Percentiles rank a stretch among this genome's conserved stretches.
Evolutionary conservation across 73 alveolate genomes (phyloP).

Genomic region (Tetrahymena elliotti): DNA sequence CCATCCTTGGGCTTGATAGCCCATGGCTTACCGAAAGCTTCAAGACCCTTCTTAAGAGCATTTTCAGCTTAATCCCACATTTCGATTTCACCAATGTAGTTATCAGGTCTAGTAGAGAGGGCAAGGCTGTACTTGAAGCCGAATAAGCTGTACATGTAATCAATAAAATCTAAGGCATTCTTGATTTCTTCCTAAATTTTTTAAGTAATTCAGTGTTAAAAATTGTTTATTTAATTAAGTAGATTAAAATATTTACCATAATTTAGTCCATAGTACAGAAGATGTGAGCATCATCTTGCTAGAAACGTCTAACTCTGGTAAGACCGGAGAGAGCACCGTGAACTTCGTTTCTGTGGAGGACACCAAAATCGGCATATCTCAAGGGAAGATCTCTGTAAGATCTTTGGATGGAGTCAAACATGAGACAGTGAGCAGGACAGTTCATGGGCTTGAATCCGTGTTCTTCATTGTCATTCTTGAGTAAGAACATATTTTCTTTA

Average conservation of each 20-base stretch:
- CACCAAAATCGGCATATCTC: conserved; percentile 99
- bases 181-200: conserved; percentile 61
- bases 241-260: conserved; percentile 37
- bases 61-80: conserved; percentile 96
- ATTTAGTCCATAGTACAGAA: conserved; percentile 97
- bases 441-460: conserved; percentile 99
- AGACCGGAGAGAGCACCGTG: conserved; percentile 98
- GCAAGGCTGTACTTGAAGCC: conserved; percentile 91
- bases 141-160: conserved; percentile 75
- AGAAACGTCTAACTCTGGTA: conserved; percentile 98
- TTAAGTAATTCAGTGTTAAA: not conserved
- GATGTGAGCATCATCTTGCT: conserved; percentile 99
- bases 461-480: conserved; percentile 93
- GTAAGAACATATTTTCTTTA: conserved; percentile 94
- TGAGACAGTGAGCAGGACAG: conserved; percentile 99
- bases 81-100: conserved; percentile 86
- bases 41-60: conserved; percentile 80
- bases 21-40: conserved; percentile 96
- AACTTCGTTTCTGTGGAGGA: conserved; percentile 98
- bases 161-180: conserved; percentile 74
- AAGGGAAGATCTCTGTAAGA: conserved; percentile 98
- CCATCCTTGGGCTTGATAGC: conserved; percentile 97
- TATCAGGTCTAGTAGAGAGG: conserved; percentile 93
- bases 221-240: not conserved
- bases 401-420: conserved; percentile 83